Evolutionary conservation across 2,329 filamentous ascomycete species (phyloP), one percentile per base, ranked within the genome.

Genomic region (Thermochaetoides dissita): DNA sequence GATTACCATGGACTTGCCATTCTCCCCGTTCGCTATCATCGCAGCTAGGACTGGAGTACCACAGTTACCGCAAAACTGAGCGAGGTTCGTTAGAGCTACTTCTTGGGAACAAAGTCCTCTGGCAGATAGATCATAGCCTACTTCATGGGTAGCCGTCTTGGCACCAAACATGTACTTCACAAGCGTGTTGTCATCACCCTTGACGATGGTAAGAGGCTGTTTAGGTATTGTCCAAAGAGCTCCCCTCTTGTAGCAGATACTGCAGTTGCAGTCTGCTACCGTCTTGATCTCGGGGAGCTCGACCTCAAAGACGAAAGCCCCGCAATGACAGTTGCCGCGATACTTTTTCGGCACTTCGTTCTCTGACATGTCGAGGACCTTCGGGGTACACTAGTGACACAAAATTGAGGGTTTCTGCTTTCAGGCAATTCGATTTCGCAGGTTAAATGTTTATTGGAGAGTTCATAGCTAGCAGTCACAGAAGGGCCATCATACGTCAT

Each of bases 201-300:
- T 68, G 51, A 71, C 57, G 41, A 72, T 53, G n/a, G 52, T 61
- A 41, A 72, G 57, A 9, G 12, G 31, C 2, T 2, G 10, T 30
- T 55, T 46, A 34, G 49, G 50, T 29, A 61, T 54, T n/a, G 58
- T 39, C 54, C 58, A 68, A 32, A 68, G 53, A 34, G 65, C 64
- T 9, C 59, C 66, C 55, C 69, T 71, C 50, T 64, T 70, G 50
- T 49, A 51, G 55, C 80, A 81, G 48, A 81, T 72, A 59, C 75
- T 81, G 61, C 81, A 84, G 58, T 80, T 78, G 60, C 81, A 81
- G 53, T 72, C 65, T 4, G 59, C 54, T 6, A 66, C 68, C 5
- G 65, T 57, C 51, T 72, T 73, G 46, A 82, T 66, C 54, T 80
- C 73, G 17, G 76, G 72, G 8, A 76, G 35, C 2, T 60, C 55